Evolutionary conservation across 2,329 filamentous ascomycete genomes (phyloP).

Genomic region (Botrytis fragariae): DNA sequence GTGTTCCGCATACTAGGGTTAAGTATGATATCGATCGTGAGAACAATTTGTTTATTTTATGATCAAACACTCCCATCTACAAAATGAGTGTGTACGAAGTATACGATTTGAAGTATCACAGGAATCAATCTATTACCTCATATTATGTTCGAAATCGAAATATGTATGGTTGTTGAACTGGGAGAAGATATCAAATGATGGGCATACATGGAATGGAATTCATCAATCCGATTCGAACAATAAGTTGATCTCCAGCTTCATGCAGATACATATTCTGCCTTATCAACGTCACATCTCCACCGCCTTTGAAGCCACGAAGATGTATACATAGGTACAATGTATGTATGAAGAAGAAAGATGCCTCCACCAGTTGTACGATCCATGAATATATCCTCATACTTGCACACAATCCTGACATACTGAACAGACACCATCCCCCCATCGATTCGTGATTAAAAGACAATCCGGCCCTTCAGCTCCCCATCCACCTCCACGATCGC

Average conservation of each 20-base stretch:
- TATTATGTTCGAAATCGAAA: not conserved
- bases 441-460: conserved; percentile 40
- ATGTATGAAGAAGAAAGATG: conserved; percentile 28
- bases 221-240: not conserved
- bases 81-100: not conserved
- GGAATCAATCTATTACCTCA: not conserved
- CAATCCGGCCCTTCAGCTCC: conserved; percentile 18
- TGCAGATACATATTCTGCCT: not conserved
- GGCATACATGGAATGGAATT: not conserved
- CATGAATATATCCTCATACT: not conserved
- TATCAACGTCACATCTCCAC: not conserved
- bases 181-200: not conserved
- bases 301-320: not conserved
- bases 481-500: conserved; percentile 24
- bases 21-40: not conserved
- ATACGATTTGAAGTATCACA: not conserved
- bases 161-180: not conserved
- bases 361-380: conserved; percentile 37
- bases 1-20: not conserved
- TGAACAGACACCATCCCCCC: conserved; percentile 40
- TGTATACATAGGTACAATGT: not conserved
- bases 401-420: conserved; percentile 2
- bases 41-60: not conserved
- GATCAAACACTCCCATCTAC: not conserved
- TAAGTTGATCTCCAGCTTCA: not conserved